phyloP scores from a whole-genome alignment of 2,329 filamentous ascomycete genomes.

The Knufia petricola region DNA sequence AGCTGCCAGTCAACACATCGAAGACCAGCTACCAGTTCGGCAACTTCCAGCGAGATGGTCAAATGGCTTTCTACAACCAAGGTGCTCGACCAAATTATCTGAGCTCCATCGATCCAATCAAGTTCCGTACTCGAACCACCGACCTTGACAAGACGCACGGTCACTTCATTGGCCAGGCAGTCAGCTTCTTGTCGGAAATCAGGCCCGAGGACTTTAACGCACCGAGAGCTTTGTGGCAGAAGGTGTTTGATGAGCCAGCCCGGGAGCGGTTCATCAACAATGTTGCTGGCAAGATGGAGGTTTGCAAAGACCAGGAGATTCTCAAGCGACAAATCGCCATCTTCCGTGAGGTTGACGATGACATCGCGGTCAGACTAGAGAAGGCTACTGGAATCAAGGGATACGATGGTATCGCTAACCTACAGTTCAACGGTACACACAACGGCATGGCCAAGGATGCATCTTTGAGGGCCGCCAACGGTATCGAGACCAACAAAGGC shows the following conservation, averaged over 20 bases:
- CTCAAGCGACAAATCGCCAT: slow-evolving; percentile 57
- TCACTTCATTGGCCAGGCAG: slow-evolving; percentile 40
- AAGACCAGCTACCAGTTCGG: slow-evolving; percentile 41
- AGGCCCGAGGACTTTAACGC: slow-evolving; percentile 43
- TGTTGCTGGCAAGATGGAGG: slow-evolving; percentile 51
- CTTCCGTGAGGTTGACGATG: slow-evolving; percentile 52
- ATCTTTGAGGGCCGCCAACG: slow-evolving; percentile 43
- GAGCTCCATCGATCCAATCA: slow-evolving; percentile 43
- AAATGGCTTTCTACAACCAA: slow-evolving; percentile 60
- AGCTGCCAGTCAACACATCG: slow-evolving; percentile 53
- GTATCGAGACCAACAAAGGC: slow-evolving; percentile 31
- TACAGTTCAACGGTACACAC: slow-evolving; percentile 52
- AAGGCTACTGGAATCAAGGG: slow-evolving; percentile 55
- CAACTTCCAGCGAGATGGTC: slow-evolving; percentile 63
- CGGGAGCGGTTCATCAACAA: slow-evolving; percentile 51
- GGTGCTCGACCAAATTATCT: slow-evolving; percentile 50
- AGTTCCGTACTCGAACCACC: slow-evolving; percentile 38
- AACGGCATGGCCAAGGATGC: slow-evolving; percentile 49
- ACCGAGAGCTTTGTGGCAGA: slow-evolving; percentile 51
- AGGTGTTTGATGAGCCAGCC: slow-evolving; percentile 50
- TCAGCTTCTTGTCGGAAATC: slow-evolving; percentile 44
- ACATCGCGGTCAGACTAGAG: slow-evolving; percentile 49
- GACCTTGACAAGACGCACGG: slow-evolving; percentile 43
- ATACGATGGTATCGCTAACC: slow-evolving; percentile 45
- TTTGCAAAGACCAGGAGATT: slow-evolving; percentile 49